Evolutionary conservation across 805 yeast genomes (phyloP), one percentile per base, ranked within the genome.

Genomic region (Wickerhamomyces silvicola): DNA sequence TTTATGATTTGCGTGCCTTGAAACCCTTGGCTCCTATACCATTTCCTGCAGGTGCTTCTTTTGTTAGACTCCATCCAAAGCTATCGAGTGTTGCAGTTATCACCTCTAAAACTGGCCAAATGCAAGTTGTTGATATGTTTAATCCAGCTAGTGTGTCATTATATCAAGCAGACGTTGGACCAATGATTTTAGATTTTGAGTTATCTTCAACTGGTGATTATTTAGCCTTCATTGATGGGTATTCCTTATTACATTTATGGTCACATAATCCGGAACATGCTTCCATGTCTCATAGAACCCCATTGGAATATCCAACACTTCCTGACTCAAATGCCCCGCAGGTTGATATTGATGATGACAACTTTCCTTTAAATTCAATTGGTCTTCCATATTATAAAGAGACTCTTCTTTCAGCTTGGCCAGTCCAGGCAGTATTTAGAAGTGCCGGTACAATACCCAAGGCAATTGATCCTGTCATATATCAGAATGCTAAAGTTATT

Each of bases 341-440:
- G 31, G 28, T 46, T 12, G 27, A 38, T 36, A 52, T 67, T 5
- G 77, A 80, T 38, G 65, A 66, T 24, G 56, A 59, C 7, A 41
- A 53, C 3, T 59, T 65, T 10, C 87, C 96, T 0, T 64, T 90
- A 35, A 79, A 77, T 29, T 51, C 75, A 2, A 64, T 92, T 2
- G 97, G 96, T 8, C 61, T 92, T 72, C 97, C 98, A 0, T 85
- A 78, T 46, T 92, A 86, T 54, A 75, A 75, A 34, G 83, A 81
- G 25, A 70, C 70, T 33, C 66, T 92, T 12, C 62, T 88, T 7
- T 86, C 96, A 1, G 79, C 84, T 10, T 90, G 88, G 86, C 81
- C 90, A 0, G 50, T 67, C 2, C 78, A 79, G 24, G 54, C 68
- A 38, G 63, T 74, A 6, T 85, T 83, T 50, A 68, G 72, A 29